phyloP scores from a whole-genome alignment of 169 alveolate genomes.

The Eimeria acervulina region DNA sequence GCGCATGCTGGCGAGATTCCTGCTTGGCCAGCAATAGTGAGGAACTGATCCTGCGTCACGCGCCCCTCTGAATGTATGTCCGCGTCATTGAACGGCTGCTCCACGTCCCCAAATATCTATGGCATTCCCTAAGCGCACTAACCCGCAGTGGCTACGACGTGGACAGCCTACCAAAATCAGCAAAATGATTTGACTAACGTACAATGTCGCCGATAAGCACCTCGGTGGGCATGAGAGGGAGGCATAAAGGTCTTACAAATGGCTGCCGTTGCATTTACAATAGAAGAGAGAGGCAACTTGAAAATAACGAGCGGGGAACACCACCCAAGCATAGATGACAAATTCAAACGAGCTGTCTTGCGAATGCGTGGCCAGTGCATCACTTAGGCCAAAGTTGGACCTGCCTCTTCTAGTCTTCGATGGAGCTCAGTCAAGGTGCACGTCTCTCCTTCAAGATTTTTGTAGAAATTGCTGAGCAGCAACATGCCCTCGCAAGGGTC shows the following conservation, averaged over 20 bases:
- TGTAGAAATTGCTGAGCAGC: slow-evolving; percentile 71
- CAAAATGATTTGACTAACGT: not conserved
- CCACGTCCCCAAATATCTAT: slow-evolving; percentile 83
- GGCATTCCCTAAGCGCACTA: not conserved
- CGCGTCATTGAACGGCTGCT: slow-evolving; percentile 77
- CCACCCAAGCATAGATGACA: not conserved
- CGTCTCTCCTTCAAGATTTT: slow-evolving; percentile 78
- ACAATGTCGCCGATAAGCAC: not conserved
- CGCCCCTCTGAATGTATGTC: slow-evolving; percentile 66
- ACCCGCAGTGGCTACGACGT: not conserved
- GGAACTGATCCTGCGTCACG: slow-evolving; percentile 80
- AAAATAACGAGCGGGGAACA: not conserved
- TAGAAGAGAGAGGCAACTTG: not conserved
- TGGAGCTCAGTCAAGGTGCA: slow-evolving; percentile 77
- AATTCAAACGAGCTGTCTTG: not conserved
- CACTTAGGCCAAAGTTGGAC: not conserved
- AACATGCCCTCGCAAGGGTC: slow-evolving; percentile 77
- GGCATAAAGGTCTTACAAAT: not conserved
- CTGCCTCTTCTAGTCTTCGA: slow-evolving; percentile 84
- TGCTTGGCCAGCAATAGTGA: slow-evolving; percentile 66
- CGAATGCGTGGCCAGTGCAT: not conserved
- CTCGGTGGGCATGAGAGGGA: not conserved
- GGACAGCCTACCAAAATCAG: not conserved
- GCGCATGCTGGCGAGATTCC: slow-evolving; percentile 81
- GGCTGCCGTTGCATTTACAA: too few relatives aligned